Percentiles rank a stretch among this genome's conserved stretches.
Evolutionary conservation across 768 basidiomycete species (phyloP).

Genomic region (Trametes villosa): DNA sequence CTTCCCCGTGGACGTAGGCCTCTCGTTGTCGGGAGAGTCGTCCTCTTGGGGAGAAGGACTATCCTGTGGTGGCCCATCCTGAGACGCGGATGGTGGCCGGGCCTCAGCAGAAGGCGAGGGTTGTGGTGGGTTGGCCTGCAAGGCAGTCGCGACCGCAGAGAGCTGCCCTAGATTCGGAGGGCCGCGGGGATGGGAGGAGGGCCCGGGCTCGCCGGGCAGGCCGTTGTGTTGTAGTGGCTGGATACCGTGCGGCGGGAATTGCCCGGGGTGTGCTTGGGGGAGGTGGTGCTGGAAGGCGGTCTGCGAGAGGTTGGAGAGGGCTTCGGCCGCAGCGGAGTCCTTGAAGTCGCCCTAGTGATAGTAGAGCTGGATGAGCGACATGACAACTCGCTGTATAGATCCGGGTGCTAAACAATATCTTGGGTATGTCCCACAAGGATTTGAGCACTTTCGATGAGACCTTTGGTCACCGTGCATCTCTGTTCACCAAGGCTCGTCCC

Average conservation of each 20-base stretch:
- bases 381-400: too few relatives aligned
- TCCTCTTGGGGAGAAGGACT: constrained; percentile 13
- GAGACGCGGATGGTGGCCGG: constrained; percentile 9
- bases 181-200: constrained; percentile 36
- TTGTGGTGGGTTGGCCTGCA: constrained; percentile 17
- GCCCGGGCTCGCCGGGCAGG: constrained; percentile 32
- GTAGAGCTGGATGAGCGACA: not conserved
- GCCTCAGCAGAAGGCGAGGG: constrained; percentile 4
- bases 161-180: constrained; percentile 33
- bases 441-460: too few relatives aligned
- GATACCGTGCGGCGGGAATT: constrained; percentile 25
- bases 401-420: not conserved
- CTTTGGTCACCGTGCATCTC: too few relatives aligned
- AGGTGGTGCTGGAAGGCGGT: constrained; percentile 35
- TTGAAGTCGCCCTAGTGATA: constrained; percentile 50
- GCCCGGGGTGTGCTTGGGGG: constrained; percentile 19
- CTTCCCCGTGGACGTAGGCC: constrained; percentile 12
- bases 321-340: constrained; percentile 62
- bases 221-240: constrained; percentile 18
- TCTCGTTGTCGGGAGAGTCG: constrained; percentile 21
- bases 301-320: constrained; percentile 58
- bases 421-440: too few relatives aligned
- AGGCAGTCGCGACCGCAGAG: constrained; percentile 22
- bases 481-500: too few relatives aligned
- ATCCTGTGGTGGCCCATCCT: constrained; percentile 5